Percentiles rank a stretch among this genome's conserved stretches.
Evolutionary conservation across 1,284 basidiomycete species (phyloP).

Genomic region (Neonothopanus nambi): DNA sequence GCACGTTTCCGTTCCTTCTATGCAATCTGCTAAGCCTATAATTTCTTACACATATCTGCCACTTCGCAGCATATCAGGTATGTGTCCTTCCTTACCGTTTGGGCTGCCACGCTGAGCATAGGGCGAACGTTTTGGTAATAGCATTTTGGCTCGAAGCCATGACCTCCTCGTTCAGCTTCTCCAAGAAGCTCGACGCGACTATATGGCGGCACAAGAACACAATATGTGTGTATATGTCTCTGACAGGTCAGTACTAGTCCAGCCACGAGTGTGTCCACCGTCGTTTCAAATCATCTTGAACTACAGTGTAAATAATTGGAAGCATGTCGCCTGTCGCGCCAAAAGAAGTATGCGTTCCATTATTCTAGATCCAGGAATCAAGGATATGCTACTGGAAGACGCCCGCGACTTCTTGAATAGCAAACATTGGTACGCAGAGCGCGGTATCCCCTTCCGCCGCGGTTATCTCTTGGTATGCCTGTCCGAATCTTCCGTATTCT

Average conservation of each 20-base stretch:
- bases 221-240: slow-evolving; percentile 59
- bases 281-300: neutral
- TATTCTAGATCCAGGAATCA: slow-evolving; percentile 65
- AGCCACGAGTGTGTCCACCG: neutral
- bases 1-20: too few relatives aligned
- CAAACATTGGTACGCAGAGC: slow-evolving; percentile 66
- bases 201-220: slow-evolving; percentile 50
- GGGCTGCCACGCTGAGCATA: neutral
- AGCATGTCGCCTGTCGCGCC: slow-evolving; percentile 53
- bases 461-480: slow-evolving; percentile 63
- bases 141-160: slow-evolving; percentile 53
- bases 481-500: neutral
- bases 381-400: slow-evolving; percentile 63
- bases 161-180: slow-evolving; percentile 50
- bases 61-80: slow-evolving; percentile 32
- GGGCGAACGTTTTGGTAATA: slow-evolving; percentile 22
- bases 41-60: too few relatives aligned
- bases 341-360: slow-evolving; percentile 68
- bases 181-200: slow-evolving; percentile 55
- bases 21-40: too few relatives aligned
- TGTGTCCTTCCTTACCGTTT: slow-evolving; percentile 17
- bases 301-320: slow-evolving; percentile 47
- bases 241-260: slow-evolving; percentile 42
- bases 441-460: slow-evolving; percentile 72
- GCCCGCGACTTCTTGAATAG: slow-evolving; percentile 66